Percentiles rank a stretch among this genome's conserved stretches.
These are phyloP conservation scores for Ophiognomonia clavigignenti-juglandacearum DNA, from an alignment of 2,329 filamentous ascomycete species.

Conservation along the genomic window DNA sequence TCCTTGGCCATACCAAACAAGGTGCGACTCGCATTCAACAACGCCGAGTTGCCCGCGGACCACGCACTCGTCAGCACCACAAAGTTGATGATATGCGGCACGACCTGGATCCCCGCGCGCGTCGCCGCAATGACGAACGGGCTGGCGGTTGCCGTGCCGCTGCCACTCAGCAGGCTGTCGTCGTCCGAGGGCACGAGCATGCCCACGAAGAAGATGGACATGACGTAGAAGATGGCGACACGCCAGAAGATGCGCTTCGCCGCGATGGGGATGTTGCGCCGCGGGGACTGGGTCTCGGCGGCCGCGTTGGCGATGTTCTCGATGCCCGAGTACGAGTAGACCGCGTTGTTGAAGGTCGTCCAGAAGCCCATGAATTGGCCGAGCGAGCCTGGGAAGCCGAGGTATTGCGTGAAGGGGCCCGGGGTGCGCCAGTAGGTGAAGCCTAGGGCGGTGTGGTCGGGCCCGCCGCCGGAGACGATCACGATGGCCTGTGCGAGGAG, in stretches of 20 bases:
- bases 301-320: slow-evolving; percentile 20
- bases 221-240: slow-evolving; percentile 36
- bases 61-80: slow-evolving; percentile 48
- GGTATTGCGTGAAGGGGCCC: slow-evolving; percentile 18
- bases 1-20: slow-evolving; percentile 50
- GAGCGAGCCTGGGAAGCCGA: slow-evolving; percentile 18
- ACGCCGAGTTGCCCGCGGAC: slow-evolving; percentile 44
- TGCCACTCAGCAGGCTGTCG: slow-evolving; percentile 39
- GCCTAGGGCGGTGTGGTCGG: slow-evolving; percentile 19
- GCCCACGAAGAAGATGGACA: slow-evolving; percentile 45
- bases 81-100: slow-evolving; percentile 50
- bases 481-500: slow-evolving; percentile 5
- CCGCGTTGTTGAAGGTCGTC: slow-evolving; percentile 16
- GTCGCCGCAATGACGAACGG: slow-evolving; percentile 47
- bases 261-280: slow-evolving; percentile 31
- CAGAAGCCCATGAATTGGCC: slow-evolving; percentile 19
- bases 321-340: slow-evolving; percentile 17
- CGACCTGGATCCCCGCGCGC: slow-evolving; percentile 46
- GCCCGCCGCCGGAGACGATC: slow-evolving; percentile 19
- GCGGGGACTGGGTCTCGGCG: slow-evolving; percentile 34
- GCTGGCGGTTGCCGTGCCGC: slow-evolving; percentile 39
- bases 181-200: slow-evolving; percentile 51
- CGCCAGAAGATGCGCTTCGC: slow-evolving; percentile 22
- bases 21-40: slow-evolving; percentile 51
- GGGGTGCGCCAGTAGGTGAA: slow-evolving; percentile 18